A percentile compares a stretch with the other conserved stretches of the same genome.
Conservation (phyloP, 2,329 filamentous ascomycete species). For the Aspergillaceae sp. region DNA sequence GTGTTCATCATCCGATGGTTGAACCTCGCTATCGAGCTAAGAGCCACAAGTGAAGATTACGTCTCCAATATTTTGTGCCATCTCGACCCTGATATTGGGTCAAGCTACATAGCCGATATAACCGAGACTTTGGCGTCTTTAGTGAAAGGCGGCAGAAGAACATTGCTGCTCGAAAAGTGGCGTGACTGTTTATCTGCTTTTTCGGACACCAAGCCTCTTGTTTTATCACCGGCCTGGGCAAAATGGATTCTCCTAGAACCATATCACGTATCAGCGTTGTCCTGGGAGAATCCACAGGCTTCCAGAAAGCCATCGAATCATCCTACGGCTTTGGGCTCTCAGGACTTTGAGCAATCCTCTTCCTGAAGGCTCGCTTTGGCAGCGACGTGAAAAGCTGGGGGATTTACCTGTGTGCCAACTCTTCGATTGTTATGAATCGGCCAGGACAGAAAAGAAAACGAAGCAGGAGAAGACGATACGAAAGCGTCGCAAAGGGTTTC, state of each 20-base stretch:
- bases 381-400: conserved; percentile 8
- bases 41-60: conserved; percentile 4
- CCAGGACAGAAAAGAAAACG: too few relatives aligned
- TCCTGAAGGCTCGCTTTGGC: conserved; percentile 13
- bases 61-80: conserved; percentile 13
- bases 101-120: conserved; percentile 21
- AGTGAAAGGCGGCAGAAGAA: conserved; percentile 8
- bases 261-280: too few relatives aligned
- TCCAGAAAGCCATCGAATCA: conserved; percentile 17
- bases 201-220: conserved; percentile 7
- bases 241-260: background rate
- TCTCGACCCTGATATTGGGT: conserved; percentile 16
- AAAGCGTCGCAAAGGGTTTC: conserved; percentile 12
- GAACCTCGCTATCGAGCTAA: conserved; percentile 1
- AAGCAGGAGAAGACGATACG: conserved; percentile 2
- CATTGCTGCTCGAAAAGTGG: conserved; percentile 23
- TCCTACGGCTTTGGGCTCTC: conserved; percentile 27
- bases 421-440: conserved; percentile 21
- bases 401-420: conserved; percentile 16
- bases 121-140: conserved; percentile 24
- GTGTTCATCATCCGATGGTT: conserved; percentile 22
- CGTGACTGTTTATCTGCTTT: conserved; percentile 17
- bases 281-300: background rate
- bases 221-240: background rate
- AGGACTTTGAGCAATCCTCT: conserved; percentile 17